Percentiles rank a stretch among this genome's conserved stretches.
Evolutionary conservation across 1,284 basidiomycete genomes (phyloP).

Genomic region (Trametes polyzona): DNA sequence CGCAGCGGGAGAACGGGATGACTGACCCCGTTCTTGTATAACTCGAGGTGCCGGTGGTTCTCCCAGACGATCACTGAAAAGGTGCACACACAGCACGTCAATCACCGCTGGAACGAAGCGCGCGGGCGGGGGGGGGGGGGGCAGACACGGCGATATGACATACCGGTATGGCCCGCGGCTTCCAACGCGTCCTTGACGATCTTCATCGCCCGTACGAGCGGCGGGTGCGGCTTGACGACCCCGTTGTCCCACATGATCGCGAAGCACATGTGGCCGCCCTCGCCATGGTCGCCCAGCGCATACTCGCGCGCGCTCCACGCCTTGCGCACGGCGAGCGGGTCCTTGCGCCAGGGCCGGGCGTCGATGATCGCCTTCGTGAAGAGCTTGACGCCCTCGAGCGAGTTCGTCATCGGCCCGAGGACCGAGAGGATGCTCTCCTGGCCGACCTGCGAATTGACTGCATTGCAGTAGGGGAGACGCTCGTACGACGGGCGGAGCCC

Average conservation of each 20-base stretch:
- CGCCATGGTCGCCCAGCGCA: conserved; percentile 48
- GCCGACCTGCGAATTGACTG: conserved; percentile 49
- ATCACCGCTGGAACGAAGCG: not conserved
- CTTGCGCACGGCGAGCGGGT: conserved; percentile 53
- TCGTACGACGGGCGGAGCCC: conserved; percentile 57
- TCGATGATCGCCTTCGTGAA: conserved; percentile 53
- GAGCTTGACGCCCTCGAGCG: conserved; percentile 47
- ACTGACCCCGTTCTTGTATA: conserved; percentile 53
- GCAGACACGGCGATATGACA: not conserved
- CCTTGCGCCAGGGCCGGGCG: conserved; percentile 52
- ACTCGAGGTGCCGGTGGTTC: conserved; percentile 55
- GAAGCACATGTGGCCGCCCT: conserved; percentile 46
- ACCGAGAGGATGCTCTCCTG: conserved; percentile 59
- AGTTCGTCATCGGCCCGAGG: conserved; percentile 57
- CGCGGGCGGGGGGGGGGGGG: not conserved
- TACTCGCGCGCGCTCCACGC: conserved; percentile 51
- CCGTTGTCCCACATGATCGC: conserved; percentile 54
- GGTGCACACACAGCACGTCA: not conserved
- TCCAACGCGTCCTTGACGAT: conserved; percentile 49
- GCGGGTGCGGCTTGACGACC: conserved; percentile 53
- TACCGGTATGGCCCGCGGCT: conserved; percentile 52
- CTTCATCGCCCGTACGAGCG: conserved; percentile 51
- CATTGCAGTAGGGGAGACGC: conserved; percentile 55
- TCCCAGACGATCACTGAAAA: conserved; percentile 59
- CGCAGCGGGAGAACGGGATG: conserved; percentile 16